Evolutionary conservation across 2,329 filamentous ascomycete species (phyloP).

Genomic region (Trichoderma sp.): DNA sequence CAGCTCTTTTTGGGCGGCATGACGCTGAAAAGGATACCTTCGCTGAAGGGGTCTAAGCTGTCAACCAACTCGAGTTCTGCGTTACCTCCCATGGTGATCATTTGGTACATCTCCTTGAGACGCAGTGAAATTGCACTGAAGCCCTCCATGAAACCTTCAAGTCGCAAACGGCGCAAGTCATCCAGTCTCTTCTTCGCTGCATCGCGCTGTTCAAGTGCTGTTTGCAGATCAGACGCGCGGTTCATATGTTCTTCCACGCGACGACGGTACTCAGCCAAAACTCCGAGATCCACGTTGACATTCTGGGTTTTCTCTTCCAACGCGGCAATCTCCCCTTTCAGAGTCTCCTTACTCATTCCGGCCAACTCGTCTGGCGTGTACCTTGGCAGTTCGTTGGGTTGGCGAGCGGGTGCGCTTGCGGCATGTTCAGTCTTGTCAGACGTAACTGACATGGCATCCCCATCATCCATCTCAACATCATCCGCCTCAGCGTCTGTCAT

Average conservation of each 20-base stretch:
- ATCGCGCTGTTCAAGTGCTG: conserved; percentile 77
- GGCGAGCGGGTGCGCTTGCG: conserved; percentile 33
- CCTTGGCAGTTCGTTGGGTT: conserved; percentile 66
- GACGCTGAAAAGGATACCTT: conserved; percentile 94
- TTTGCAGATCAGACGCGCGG: conserved; percentile 80
- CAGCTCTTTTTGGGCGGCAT: conserved; percentile 99
- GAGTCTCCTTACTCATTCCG: conserved; percentile 63
- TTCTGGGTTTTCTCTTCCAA: conserved; percentile 76
- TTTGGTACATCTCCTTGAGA: conserved; percentile 99
- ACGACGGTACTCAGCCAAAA: conserved; percentile 84
- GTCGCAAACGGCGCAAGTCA: conserved; percentile 81
- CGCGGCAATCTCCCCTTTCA: conserved; percentile 63
- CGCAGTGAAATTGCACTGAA: conserved; percentile 92
- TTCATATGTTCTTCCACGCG: conserved; percentile 80
- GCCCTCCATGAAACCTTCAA: conserved; percentile 98
- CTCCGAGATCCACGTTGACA: conserved; percentile 82
- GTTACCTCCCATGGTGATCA: conserved; percentile 99
- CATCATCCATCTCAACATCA: conserved; percentile 32
- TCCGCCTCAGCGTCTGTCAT: conserved; percentile 36
- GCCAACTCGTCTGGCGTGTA: conserved; percentile 73
- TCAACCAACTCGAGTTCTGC: conserved; percentile 97
- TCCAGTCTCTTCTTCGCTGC: conserved; percentile 89
- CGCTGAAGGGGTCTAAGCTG: conserved; percentile 91
- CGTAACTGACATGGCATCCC: conserved; percentile 30
- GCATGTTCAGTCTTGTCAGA: conserved; percentile 33